These are phyloP conservation scores for Fremontodendron californicum DNA, from an alignment of 345 rosid species.

Conservation along the genomic window DNA sequence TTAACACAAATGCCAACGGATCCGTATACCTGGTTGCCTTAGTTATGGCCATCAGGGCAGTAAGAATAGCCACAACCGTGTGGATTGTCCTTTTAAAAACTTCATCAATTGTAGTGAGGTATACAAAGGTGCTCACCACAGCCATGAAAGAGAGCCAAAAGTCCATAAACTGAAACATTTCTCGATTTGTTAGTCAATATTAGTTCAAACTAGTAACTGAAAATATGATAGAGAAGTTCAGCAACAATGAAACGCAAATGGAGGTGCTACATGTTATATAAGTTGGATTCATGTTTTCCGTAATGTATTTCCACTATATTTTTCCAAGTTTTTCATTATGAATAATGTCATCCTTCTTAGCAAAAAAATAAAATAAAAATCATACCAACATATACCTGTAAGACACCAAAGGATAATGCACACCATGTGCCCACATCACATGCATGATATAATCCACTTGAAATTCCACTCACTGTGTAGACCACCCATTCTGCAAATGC, in stretches of 20 bases:
- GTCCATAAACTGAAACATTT: slow-evolving; percentile 86
- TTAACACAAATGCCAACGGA: slow-evolving; percentile 15
- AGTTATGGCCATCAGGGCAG: slow-evolving; percentile 87
- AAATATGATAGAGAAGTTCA: neutral
- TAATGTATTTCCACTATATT: neutral
- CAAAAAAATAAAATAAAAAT: neutral
- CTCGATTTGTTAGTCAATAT: slow-evolving; percentile 15
- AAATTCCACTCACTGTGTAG: slow-evolving; percentile 82
- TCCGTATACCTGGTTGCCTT: slow-evolving; percentile 81
- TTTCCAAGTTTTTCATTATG: neutral
- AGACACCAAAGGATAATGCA: slow-evolving; percentile 58
- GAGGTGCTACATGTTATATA: neutral
- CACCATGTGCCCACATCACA: slow-evolving; percentile 98
- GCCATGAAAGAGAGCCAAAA: slow-evolving; percentile 99
- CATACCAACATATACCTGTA: slow-evolving; percentile 57
- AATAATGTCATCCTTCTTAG: neutral
- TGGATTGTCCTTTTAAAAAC: slow-evolving; percentile 72
- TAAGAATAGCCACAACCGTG: slow-evolving; percentile 75
- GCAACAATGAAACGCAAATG: neutral
- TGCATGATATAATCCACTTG: slow-evolving; percentile 95
- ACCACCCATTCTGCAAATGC: slow-evolving; percentile 96
- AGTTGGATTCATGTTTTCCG: neutral
- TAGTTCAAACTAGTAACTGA: slow-evolving; percentile 15
- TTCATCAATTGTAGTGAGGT: slow-evolving; percentile 71
- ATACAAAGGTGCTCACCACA: slow-evolving; percentile 80